Conservation (phyloP, 2,329 filamentous ascomycete genomes). For the Claviceps sp. region DNA sequence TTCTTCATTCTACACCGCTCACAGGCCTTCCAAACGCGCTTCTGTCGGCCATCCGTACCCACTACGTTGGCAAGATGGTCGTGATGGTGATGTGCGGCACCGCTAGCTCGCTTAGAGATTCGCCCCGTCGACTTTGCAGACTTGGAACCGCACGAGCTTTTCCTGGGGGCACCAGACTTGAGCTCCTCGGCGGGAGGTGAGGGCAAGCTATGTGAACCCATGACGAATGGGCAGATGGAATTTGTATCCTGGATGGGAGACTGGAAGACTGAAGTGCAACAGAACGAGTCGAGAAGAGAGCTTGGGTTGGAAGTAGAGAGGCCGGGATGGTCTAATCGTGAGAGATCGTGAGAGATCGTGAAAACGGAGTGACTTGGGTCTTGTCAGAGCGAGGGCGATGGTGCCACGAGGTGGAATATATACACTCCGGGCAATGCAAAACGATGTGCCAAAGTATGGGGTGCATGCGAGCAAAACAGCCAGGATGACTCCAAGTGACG, state of each 20-base stretch:
- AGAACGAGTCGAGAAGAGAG: background rate
- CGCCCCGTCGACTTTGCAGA: slow-evolving; percentile 37
- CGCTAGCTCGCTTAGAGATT: slow-evolving; percentile 35
- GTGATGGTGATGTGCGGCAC: slow-evolving; percentile 21
- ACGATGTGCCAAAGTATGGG: no score
- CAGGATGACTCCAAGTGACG: no score
- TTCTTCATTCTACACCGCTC: slow-evolving; percentile 57
- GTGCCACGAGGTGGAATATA: slow-evolving; percentile 1
- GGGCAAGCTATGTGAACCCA: slow-evolving; percentile 35
- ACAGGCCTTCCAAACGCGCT: slow-evolving; percentile 54
- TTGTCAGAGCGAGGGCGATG: background rate
- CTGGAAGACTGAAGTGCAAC: no score
- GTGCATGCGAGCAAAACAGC: no score
- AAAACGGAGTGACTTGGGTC: no score
- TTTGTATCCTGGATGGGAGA: no score
- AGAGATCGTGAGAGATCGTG: no score
- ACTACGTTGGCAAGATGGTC: slow-evolving; percentile 20
- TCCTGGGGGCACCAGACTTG: slow-evolving; percentile 24
- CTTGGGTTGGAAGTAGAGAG: background rate
- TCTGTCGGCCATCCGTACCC: slow-evolving; percentile 42
- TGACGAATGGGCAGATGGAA: slow-evolving; percentile 11
- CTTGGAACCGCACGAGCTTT: slow-evolving; percentile 29
- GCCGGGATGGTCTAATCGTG: no score
- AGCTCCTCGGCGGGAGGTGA: slow-evolving; percentile 39
- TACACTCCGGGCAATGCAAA: background rate